Base-by-base conservation (phyloP, 805 yeast species). In the Isabelozyma rhagii region DNA sequence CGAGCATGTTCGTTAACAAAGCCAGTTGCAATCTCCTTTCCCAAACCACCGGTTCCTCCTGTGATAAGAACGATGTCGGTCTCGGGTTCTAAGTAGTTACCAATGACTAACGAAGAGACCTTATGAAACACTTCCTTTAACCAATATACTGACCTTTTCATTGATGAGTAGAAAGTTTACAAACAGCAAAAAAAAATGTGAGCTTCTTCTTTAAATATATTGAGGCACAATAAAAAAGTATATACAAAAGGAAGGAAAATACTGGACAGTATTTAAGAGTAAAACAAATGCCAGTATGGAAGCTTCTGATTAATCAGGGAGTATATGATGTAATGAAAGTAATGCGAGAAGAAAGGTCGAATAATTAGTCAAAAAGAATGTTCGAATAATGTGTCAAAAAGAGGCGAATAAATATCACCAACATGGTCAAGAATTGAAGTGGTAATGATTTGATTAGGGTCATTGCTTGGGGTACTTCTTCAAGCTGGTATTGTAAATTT, bases 11-110 rank as follows among this genome's bases (percentile, higher is more conserved):
- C 61, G 7, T 55, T 54, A 5, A 69, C 64, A 47, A 92, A 77
- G 21, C 60, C 59, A 13, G 56, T 53, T 0, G 78, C 88, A 3
- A 93, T 53, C 53, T 82, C 87, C 41, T 68, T 69, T 0, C 98
- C 98, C 8, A 93, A 72, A 0, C 97, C 98, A 0, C 82, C 71
- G 3, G 80, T 63, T 0, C 97, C 98, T 0, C 98, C 98, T 0
- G 98, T 92, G 17, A 93, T 71, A 4, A 91, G 67, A 0, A 83
- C 86, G 9, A 86, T 72, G 59, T 89, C 96, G 9, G 72, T 66
- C 21, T 61, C 64, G 0, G 81, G 78, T 39, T 82, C 85, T 51
- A 78, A 77, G 9, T 68, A 70, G 49, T 75, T 78, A 1, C 89
- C 89, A 17, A 83, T 62, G 1, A 81, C 28, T 3, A 64, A 41